Evolutionary conservation across 768 basidiomycete genomes (phyloP).

Genomic region (Mycena pura): DNA sequence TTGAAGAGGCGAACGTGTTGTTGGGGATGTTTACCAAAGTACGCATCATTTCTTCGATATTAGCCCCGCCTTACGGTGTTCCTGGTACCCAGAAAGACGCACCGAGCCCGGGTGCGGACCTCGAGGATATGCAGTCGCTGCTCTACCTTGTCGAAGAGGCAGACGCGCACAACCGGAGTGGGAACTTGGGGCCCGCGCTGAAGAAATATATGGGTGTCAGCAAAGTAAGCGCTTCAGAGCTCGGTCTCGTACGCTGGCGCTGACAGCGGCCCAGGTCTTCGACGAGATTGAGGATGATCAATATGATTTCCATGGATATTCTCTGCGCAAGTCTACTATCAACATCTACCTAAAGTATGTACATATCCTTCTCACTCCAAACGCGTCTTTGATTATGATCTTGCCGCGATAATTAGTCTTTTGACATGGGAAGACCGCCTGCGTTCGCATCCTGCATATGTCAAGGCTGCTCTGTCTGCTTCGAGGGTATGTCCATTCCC

Average conservation of each 20-base stretch:
- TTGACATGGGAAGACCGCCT: conserved; percentile 84
- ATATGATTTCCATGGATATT: conserved; percentile 97
- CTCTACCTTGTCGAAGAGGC: conserved; percentile 87
- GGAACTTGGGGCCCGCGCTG: conserved; percentile 77
- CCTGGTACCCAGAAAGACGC: conserved; percentile 77
- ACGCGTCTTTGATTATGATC: background rate
- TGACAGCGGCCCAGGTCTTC: conserved; percentile 57
- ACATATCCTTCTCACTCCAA: background rate
- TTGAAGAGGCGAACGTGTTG: conserved; percentile 75
- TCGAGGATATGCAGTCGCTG: conserved; percentile 96
- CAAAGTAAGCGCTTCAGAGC: conserved; percentile 54
- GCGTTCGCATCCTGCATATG: conserved; percentile 77
- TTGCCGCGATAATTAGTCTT: conserved; percentile 57
- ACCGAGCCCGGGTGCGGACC: conserved; percentile 71
- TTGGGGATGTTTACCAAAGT: conserved; percentile 94
- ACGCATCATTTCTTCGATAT: conserved; percentile 22
- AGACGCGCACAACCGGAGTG: conserved; percentile 67
- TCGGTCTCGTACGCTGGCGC: background rate
- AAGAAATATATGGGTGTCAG: conserved; percentile 83
- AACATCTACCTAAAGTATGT: conserved; percentile 86
- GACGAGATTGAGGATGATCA: conserved; percentile 93
- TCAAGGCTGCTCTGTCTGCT: conserved; percentile 74
- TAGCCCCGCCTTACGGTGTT: background rate
- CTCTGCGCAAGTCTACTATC: conserved; percentile 86
- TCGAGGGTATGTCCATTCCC: conserved; percentile 56